A percentile compares a stretch with the other conserved stretches of the same genome.
Conservation (phyloP, 352 stramenopile species). For the Globisporangium iwayamae region DNA sequence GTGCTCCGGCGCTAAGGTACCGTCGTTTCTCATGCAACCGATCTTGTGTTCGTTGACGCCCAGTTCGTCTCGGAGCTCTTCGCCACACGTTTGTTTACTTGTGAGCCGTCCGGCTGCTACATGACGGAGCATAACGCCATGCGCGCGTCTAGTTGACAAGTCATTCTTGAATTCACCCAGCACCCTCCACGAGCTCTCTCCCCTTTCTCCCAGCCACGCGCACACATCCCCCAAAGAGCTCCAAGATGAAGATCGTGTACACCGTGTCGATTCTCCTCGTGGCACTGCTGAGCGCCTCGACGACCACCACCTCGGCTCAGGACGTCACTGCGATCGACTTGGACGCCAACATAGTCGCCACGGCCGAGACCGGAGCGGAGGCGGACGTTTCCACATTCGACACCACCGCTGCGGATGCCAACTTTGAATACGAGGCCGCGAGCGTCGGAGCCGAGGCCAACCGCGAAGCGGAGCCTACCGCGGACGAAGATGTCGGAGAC, state of each 20-base stretch:
- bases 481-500: no score
- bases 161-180: background rate
- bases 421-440: constrained; percentile 3
- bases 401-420: background rate
- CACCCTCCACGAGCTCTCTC: background rate
- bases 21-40: background rate
- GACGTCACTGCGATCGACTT: constrained; percentile 3
- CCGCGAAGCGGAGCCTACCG: background rate
- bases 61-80: background rate
- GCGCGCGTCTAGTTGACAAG: no score
- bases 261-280: constrained; percentile 8
- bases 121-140: background rate
- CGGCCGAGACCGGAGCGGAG: background rate
- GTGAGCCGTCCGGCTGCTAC: background rate
- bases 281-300: constrained; percentile 5
- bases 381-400: background rate
- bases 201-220: background rate
- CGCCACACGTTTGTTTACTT: background rate
- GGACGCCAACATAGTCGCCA: background rate
- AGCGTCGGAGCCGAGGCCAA: constrained; percentile 1
- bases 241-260: constrained; percentile 7
- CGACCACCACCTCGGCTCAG: constrained; percentile 2
- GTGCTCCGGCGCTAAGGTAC: background rate
- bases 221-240: background rate
- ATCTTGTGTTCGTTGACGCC: background rate